Conservation (phyloP, 106 monocot genomes). For the Cymbidium sinense region DNA sequence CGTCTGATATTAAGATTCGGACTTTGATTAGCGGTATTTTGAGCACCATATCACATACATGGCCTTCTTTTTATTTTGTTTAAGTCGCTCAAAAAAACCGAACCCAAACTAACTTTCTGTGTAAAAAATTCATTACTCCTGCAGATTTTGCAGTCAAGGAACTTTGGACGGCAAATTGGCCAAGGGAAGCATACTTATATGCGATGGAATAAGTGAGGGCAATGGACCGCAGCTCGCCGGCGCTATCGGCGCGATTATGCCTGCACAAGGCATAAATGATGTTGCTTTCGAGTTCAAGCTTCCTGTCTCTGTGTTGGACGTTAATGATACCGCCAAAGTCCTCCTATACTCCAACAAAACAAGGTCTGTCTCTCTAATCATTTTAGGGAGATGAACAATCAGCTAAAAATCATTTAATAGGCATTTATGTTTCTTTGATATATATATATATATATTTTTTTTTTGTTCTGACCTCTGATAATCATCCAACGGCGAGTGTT, state of each 20-base stretch:
- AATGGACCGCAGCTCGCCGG: conserved; percentile 13
- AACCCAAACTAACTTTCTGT: too few species aligned
- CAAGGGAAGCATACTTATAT: conserved; percentile 29
- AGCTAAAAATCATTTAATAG: too few species aligned
- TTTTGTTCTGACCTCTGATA: background rate
- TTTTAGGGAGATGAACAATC: background rate
- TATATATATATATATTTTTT: background rate
- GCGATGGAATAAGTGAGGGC: background rate
- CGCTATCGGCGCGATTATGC: conserved; percentile 21
- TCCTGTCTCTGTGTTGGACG: conserved; percentile 5
- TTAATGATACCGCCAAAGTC: background rate
- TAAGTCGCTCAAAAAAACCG: too few species aligned
- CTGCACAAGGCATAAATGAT: background rate
- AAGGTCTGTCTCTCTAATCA: conserved; percentile 7
- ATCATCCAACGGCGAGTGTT: conserved; percentile 24
- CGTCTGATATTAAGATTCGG: too few species aligned
- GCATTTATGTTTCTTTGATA: too few species aligned
- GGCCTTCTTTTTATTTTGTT: too few species aligned
- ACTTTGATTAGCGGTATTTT: too few species aligned
- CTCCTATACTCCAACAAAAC: conserved; percentile 8
- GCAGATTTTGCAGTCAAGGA: conserved; percentile 10
- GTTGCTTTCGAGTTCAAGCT: conserved; percentile 14
- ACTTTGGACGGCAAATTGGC: conserved; percentile 13
- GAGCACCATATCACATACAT: too few species aligned
- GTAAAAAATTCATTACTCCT: background rate